Evolutionary conservation across 176 grass and related monocot genomes (phyloP), one percentile per base, ranked within the genome.

Genomic region (Chrysopogon serrulatus): DNA sequence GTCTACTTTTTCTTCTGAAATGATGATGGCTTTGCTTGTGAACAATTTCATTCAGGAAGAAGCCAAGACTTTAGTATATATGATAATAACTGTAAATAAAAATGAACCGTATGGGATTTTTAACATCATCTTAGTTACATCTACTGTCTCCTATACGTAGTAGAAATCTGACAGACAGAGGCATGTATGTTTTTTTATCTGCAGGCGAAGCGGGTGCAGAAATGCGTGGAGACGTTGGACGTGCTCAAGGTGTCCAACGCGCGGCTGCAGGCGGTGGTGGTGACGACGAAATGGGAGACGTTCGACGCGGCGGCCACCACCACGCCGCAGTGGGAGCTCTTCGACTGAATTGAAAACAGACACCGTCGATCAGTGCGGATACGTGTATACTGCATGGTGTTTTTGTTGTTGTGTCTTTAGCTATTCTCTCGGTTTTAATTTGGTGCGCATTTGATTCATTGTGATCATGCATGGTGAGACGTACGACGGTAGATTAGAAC

Each of bases 181-280:
- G 53, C 8, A 24, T 57, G 51, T 3, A 4, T 59, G 23, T 1
- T 0, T 56, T 18, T 14, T 27, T 61, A 40, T 8, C 9, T 61
- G 63, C 79, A 98, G 96, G 87, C 85, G n/a, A 98, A 98, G 80
- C 79, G 96, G 84, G 96, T 98, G 79, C 96, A 98, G 80, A 98
- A 98, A 76, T 98, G 89, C 71, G 96, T 98, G 74, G 96, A 98
- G 77, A 88, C 91, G 68, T 70, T 98, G 43, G 96, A 98, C 79
- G 68, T 90, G 71, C 96, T 98, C 71, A 92, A 98, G 86, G 54
- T 83, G 68, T 88, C 89, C 8, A 98, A 98, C 47, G 56, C 83
- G 43, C 87, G 85, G 83, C 79, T 98, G 74, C 88, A 88, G 26
- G n/a, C 73, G 5, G 87, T 91, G 56, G 47, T 95, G 1, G 87